Evolutionary conservation across 352 stramenopile species (phyloP).

Genomic region (Phytophthora kernoviae): DNA sequence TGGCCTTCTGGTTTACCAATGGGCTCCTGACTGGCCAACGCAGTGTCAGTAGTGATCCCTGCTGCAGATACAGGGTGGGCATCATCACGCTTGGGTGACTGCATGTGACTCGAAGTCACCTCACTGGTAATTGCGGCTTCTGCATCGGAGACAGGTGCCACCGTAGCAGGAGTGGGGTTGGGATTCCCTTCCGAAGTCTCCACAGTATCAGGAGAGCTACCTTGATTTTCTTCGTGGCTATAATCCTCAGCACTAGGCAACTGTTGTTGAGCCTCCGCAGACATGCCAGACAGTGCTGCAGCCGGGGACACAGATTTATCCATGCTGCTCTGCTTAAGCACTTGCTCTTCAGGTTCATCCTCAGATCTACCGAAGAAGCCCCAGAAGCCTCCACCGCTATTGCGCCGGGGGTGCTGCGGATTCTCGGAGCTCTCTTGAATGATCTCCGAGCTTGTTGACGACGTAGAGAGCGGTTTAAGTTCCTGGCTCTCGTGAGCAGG

Average conservation of each 20-base stretch:
- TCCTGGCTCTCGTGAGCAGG: neutral
- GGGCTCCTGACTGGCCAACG: neutral
- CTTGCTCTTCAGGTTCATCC: slow-evolving; percentile 6
- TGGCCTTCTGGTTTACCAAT: neutral
- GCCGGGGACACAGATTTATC: too few species aligned
- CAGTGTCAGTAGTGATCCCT: neutral
- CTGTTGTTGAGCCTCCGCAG: too few species aligned
- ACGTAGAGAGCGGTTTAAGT: neutral
- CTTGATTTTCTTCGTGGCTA: too few species aligned
- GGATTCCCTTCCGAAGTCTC: too few species aligned
- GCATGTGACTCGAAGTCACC: neutral
- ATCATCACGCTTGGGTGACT: neutral
- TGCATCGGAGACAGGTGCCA: neutral
- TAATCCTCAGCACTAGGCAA: too few species aligned
- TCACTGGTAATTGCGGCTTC: neutral
- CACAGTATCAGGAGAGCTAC: too few species aligned
- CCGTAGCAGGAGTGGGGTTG: neutral
- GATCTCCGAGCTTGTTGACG: neutral
- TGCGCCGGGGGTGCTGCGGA: slow-evolving; percentile 3
- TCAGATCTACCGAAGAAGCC: slow-evolving; percentile 29
- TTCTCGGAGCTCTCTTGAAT: slow-evolving; percentile 11
- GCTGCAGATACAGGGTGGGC: neutral
- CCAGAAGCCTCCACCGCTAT: slow-evolving; percentile 29
- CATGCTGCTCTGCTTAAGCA: neutral
- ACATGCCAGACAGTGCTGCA: too few species aligned